These are phyloP conservation scores for Boletus sp. DNA, from an alignment of 1,284 basidiomycete genomes.

Conservation along the genomic window DNA sequence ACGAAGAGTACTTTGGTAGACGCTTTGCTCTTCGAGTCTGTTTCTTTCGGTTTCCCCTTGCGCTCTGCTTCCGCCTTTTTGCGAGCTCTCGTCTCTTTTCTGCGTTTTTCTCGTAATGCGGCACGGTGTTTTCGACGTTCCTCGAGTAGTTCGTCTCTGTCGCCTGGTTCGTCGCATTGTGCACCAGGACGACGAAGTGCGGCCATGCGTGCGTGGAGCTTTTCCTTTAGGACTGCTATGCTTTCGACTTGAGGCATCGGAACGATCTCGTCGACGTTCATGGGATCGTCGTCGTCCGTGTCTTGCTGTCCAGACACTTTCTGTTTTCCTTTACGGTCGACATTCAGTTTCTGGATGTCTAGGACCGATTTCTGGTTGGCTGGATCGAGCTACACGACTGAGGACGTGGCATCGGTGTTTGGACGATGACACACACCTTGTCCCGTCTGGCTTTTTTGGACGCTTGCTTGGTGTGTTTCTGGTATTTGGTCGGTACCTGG, in stretches of 20 bases:
- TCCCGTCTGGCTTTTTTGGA: constrained; percentile 83
- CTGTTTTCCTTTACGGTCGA: constrained; percentile 49
- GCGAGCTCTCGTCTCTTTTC: constrained; percentile 86
- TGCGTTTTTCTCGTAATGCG: constrained; percentile 78
- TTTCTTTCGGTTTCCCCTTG: constrained; percentile 50
- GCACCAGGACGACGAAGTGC: constrained; percentile 58
- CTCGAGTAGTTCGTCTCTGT: constrained; percentile 80
- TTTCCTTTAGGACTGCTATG: constrained; percentile 75
- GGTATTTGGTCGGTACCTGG: constrained; percentile 74
- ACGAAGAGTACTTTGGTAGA: constrained; percentile 52
- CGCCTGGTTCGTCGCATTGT: constrained; percentile 50
- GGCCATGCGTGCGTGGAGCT: constrained; percentile 79
- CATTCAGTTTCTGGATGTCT: constrained; percentile 61
- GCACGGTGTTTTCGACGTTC: constrained; percentile 77
- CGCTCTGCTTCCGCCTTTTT: constrained; percentile 57
- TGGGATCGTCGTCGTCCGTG: constrained; percentile 11
- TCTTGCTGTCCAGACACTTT: constrained; percentile 36
- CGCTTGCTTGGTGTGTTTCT: constrained; percentile 91
- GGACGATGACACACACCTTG: constrained; percentile 56
- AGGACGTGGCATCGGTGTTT: background rate
- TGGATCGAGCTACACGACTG: constrained; percentile 78
- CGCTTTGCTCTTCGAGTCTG: constrained; percentile 36
- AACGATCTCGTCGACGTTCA: constrained; percentile 42
- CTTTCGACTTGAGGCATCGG: constrained; percentile 73
- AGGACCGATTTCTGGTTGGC: constrained; percentile 83